phyloP scores from a whole-genome alignment of 176 grass and related monocot species.

The Pharus latifolius region DNA sequence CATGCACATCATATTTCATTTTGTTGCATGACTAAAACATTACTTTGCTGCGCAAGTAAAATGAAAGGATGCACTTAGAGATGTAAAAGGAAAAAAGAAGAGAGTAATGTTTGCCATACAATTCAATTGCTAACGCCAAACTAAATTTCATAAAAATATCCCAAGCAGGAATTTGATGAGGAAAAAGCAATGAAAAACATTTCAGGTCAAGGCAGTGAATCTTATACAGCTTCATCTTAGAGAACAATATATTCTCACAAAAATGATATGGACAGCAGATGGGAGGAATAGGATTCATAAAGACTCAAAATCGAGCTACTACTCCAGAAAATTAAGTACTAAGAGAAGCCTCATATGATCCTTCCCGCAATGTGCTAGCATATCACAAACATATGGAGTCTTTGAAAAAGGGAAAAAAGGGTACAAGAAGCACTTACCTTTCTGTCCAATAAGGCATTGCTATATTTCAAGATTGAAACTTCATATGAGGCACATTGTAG shows the following conservation, averaged over 20 bases:
- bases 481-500: conserved; percentile 27
- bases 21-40: not conserved
- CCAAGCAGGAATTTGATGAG: not conserved
- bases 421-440: conserved; percentile 40
- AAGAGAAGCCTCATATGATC: not conserved
- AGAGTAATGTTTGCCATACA: too few relatives aligned
- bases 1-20: not conserved
- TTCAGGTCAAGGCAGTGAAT: not conserved
- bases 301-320: not conserved
- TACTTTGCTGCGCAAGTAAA: not conserved
- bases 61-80: not conserved
- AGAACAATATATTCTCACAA: not conserved
- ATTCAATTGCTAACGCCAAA: too few relatives aligned
- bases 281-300: not conserved
- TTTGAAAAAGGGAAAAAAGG: conserved; percentile 6
- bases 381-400: not conserved
- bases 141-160: not conserved
- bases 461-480: conserved; percentile 39
- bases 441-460: conserved; percentile 32
- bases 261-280: not conserved
- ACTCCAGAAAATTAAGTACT: not conserved
- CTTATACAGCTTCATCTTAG: not conserved
- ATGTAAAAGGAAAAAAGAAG: not conserved
- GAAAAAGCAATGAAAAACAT: not conserved
- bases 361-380: not conserved